Conservation (phyloP, 805 yeast species). For the Jamesozyma lodderae region DNA sequence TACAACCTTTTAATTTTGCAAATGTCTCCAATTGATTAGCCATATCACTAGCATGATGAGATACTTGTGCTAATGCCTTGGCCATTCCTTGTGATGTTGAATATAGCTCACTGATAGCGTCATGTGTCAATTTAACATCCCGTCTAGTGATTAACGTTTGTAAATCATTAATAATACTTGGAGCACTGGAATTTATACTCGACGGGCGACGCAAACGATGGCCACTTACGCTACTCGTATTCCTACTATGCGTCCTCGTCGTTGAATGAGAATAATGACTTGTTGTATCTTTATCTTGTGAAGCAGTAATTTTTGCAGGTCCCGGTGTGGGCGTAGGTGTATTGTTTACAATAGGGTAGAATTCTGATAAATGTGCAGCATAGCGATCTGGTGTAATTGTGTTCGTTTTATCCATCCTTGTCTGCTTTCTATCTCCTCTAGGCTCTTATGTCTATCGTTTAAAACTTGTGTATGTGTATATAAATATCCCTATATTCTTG, state of each 20-base stretch:
- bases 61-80: constrained; percentile 27
- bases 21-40: constrained; percentile 61
- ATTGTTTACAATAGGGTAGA: constrained; percentile 43
- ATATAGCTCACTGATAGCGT: constrained; percentile 42
- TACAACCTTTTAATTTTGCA: constrained; percentile 55
- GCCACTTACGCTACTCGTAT: background rate
- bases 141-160: constrained; percentile 51
- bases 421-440: too few relatives aligned
- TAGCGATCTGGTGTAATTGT: constrained; percentile 16
- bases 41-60: constrained; percentile 59
- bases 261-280: background rate
- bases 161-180: constrained; percentile 38
- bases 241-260: background rate
- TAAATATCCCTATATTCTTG: too few relatives aligned
- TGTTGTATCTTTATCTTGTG: too few relatives aligned
- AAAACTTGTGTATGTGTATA: too few relatives aligned
- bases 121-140: constrained; percentile 46
- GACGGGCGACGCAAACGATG: constrained; percentile 18
- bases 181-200: constrained; percentile 41
- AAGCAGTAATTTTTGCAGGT: too few relatives aligned
- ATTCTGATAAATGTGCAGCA: constrained; percentile 51
- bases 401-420: too few relatives aligned
- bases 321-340: background rate
- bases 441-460: too few relatives aligned
- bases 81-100: constrained; percentile 40